A percentile compares a stretch with the other conserved stretches of the same genome.
These are phyloP conservation scores for Xylaria venustula DNA, from an alignment of 495 filamentous ascomycete genomes.

Conservation along the genomic window DNA sequence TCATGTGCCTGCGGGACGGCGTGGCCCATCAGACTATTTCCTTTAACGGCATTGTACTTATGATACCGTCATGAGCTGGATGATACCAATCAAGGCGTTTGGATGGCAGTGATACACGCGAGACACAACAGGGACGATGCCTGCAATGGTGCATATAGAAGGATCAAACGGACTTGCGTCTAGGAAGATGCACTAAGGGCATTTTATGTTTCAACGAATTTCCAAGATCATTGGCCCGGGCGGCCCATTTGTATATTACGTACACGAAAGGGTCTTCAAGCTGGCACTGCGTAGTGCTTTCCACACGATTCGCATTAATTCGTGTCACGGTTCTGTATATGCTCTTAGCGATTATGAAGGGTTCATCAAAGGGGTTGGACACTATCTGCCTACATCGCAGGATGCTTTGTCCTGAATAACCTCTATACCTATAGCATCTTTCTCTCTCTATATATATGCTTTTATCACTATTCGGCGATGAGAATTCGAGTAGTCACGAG, in stretches of 20 bases:
- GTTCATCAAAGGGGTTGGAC: too few species aligned
- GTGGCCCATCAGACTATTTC: slow-evolving; percentile 91
- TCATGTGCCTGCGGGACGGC: slow-evolving; percentile 77
- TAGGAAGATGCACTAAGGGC: slow-evolving; percentile 3
- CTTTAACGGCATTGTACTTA: slow-evolving; percentile 54
- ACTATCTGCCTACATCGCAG: too few species aligned
- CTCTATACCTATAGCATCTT: too few species aligned
- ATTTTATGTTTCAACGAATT: background rate
- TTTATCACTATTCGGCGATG: too few species aligned
- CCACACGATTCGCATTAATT: background rate
- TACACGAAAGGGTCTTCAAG: slow-evolving; percentile 1
- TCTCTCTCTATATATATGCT: too few species aligned
- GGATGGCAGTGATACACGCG: slow-evolving; percentile 12
- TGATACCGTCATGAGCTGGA: slow-evolving; percentile 16
- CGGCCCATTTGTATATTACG: slow-evolving; percentile 13
- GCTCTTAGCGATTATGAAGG: too few species aligned
- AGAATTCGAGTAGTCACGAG: too few species aligned
- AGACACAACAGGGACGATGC: background rate
- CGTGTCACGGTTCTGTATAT: too few species aligned
- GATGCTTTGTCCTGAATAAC: too few species aligned
- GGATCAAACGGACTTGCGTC: background rate
- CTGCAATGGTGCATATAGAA: slow-evolving; percentile 14
- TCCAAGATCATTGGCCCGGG: background rate
- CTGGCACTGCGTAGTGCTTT: background rate
- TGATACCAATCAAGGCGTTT: slow-evolving; percentile 37